Percentiles rank a stretch among this genome's conserved stretches.
phyloP scores from a whole-genome alignment of 495 filamentous ascomycete species.

The Xylaria curta region DNA sequence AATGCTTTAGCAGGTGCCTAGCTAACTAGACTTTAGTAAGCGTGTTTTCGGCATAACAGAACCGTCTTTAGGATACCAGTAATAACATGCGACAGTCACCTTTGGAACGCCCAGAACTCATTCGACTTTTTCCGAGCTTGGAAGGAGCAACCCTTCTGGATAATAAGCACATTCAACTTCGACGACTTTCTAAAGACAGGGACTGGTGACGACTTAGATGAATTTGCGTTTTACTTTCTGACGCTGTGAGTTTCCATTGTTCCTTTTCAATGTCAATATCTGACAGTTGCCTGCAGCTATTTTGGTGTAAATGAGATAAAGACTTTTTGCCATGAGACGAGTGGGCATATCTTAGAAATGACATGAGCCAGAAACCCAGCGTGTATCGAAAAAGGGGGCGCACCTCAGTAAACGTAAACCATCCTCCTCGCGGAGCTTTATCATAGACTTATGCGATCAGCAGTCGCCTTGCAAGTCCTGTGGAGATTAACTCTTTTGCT shows the following conservation, averaged over 20 bases:
- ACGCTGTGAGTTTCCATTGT: constrained; percentile 28
- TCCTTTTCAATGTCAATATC: background rate
- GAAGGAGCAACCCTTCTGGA: constrained; percentile 37
- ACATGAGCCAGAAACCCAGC: background rate
- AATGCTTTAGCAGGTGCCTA: background rate
- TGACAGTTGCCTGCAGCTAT: constrained; percentile 16
- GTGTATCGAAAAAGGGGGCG: background rate
- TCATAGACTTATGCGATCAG: background rate
- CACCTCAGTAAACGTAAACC: background rate
- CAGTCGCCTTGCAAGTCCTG: background rate
- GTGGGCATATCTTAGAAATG: constrained; percentile 12
- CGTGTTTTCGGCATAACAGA: background rate
- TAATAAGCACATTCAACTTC: constrained; percentile 32
- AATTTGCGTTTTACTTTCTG: constrained; percentile 33
- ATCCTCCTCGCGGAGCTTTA: background rate
- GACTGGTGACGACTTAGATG: constrained; percentile 35
- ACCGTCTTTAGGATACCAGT: background rate
- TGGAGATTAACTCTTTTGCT: background rate
- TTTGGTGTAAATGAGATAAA: constrained; percentile 37
- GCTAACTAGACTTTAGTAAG: constrained; percentile 6
- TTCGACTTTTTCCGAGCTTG: constrained; percentile 39
- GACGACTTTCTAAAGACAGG: constrained; percentile 34
- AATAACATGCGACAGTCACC: constrained; percentile 20
- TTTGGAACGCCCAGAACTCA: constrained; percentile 34
- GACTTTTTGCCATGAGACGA: constrained; percentile 35